Conservation (phyloP, 352 stramenopile species). For the Pythium plurisporium region DNA sequence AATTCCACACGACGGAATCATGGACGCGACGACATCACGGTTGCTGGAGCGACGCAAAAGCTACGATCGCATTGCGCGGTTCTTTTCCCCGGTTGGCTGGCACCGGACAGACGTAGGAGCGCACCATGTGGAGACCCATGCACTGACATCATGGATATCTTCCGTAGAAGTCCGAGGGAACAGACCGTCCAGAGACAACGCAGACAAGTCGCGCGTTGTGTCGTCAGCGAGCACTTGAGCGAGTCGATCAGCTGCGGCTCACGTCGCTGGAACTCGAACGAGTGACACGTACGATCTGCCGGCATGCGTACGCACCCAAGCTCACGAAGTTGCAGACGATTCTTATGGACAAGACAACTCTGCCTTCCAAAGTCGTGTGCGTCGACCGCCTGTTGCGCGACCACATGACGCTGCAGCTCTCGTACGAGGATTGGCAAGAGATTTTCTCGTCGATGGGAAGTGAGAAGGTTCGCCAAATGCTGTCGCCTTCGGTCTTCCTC, state of each 20-base stretch:
- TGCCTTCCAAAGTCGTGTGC: slow-evolving; percentile 23
- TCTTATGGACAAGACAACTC: slow-evolving; percentile 22
- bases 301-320: background rate
- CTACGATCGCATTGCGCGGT: slow-evolving; percentile 34
- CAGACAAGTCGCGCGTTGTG: slow-evolving; percentile 1
- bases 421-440: slow-evolving; percentile 37
- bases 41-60: slow-evolving; percentile 19
- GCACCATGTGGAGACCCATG: background rate
- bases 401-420: slow-evolving; percentile 32
- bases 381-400: slow-evolving; percentile 36
- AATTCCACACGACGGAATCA: background rate
- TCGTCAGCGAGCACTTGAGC: slow-evolving; percentile 13
- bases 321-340: slow-evolving; percentile 25
- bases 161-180: slow-evolving; percentile 3
- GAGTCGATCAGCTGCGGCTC: slow-evolving; percentile 11
- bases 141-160: background rate
- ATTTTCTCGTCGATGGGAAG: background rate
- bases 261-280: background rate
- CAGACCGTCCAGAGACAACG: background rate
- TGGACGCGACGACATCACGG: background rate
- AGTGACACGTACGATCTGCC: slow-evolving; percentile 7
- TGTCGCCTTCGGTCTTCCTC: slow-evolving; percentile 34
- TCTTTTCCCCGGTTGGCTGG: slow-evolving; percentile 47
- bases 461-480: slow-evolving; percentile 26
- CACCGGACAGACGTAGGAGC: too few relatives aligned